Evolutionary conservation across 179 eudicot genomes (phyloP).

Genomic region (Patellifolia procumbens): DNA sequence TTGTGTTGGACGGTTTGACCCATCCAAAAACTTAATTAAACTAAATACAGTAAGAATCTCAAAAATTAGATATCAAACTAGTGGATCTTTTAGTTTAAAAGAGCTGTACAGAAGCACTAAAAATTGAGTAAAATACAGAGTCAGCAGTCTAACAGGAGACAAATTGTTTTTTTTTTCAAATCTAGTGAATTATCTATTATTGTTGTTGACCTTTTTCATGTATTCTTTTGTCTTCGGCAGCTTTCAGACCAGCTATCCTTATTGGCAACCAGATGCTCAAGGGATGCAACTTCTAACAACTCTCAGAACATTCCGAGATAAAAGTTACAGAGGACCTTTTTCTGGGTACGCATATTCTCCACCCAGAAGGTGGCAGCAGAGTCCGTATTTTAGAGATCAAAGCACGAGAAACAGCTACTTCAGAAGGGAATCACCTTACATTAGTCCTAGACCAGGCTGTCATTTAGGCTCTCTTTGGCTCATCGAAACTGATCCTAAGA

Average conservation of each 20-base stretch:
- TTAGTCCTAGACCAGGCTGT: slow-evolving; percentile 31
- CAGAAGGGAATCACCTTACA: slow-evolving; percentile 43
- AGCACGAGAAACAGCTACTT: slow-evolving; percentile 43
- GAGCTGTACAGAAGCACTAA: too few species aligned
- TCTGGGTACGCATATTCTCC: slow-evolving; percentile 34
- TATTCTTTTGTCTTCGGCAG: slow-evolving; percentile 39
- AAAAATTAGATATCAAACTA: too few species aligned
- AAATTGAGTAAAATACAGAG: too few species aligned
- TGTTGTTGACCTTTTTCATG: too few species aligned
- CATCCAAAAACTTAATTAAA: too few species aligned
- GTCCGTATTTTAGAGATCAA: slow-evolving; percentile 39
- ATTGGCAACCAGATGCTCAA: slow-evolving; percentile 73
- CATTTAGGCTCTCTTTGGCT: slow-evolving; percentile 65
- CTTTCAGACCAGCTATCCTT: slow-evolving; percentile 81
- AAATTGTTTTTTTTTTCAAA: too few species aligned
- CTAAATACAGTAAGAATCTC: too few species aligned
- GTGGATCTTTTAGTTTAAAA: too few species aligned
- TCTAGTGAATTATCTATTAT: too few species aligned
- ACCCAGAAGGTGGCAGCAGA: slow-evolving; percentile 41
- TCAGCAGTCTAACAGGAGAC: too few species aligned
- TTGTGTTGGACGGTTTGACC: background rate
- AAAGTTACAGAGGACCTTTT: slow-evolving; percentile 43
- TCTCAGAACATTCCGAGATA: slow-evolving; percentile 61
- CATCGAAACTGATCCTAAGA: slow-evolving; percentile 50
- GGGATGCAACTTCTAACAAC: slow-evolving; percentile 68